Evolutionary conservation across 768 basidiomycete species (phyloP), one percentile per base, ranked within the genome.

Genomic region (Dacryopinax primogenitus): DNA sequence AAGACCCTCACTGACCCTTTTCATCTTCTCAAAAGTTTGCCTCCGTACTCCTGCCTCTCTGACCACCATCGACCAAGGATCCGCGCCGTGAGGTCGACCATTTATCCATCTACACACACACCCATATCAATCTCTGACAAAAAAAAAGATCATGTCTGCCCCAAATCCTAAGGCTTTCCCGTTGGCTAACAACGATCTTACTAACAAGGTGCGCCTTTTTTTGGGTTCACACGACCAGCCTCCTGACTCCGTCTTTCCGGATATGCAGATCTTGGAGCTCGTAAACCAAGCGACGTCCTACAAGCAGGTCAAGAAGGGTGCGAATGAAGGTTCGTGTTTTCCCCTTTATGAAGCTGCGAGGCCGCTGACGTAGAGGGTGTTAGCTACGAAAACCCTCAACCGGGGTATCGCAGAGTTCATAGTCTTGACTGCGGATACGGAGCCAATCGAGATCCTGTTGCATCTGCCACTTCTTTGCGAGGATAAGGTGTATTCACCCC

Each of bases 371-470:
- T 64, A 18, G n/a, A 36, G 63, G 36, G 63, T 11, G 51, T 15
- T 71, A 92, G 93, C 94, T 47, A 99, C 96, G 69, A 99, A 99
- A 80, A 96, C 93, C 21, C 83, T 97, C 68, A 97, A 97, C 76
- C 90, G 95, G 72, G 95, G 95, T 79, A 90, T 95, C 70, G 88
- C 94, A 67, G 96, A 99, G 78, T 90, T 99, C 77, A 92, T 98
- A 77, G 85, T 99, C 72, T 80, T 99, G 76, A 96, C 96, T 64
- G 87, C 87, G 64, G 93, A 99, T 72, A 97, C 95, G 33, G 94
- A 98, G 76, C 96, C 96, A 58, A 82, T 99, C 71, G 96, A 98
- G 75, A 99, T 99, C 76, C 78, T 99, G 64, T 84, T 99, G 68
- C 96, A 99, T 77, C 86, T 99, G 33, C 96, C 96, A 36, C 81